phyloP scores from a whole-genome alignment of 768 basidiomycete genomes.

The Kwoniella sp. region DNA sequence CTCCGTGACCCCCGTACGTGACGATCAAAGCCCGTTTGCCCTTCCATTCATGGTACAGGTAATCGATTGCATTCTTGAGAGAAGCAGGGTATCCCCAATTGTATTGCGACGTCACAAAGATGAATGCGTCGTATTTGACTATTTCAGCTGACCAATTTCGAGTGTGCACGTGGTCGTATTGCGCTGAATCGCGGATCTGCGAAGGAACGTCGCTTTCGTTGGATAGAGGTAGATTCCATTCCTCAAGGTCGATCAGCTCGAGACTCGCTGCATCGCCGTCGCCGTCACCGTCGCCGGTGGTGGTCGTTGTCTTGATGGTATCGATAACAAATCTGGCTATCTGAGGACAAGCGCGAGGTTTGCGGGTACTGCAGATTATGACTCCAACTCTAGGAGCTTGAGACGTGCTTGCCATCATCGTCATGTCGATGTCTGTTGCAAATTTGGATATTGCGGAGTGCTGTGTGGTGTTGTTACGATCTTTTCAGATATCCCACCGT shows the following conservation, averaged over 20 bases:
- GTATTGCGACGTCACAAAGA: constrained; percentile 59
- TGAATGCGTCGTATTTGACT: constrained; percentile 41
- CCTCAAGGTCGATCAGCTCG: background rate
- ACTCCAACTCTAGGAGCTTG: background rate
- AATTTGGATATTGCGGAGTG: no score
- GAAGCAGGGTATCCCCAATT: constrained; percentile 58
- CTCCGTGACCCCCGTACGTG: constrained; percentile 57
- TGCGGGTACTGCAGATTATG: background rate
- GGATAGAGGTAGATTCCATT: background rate
- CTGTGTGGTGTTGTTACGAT: no score
- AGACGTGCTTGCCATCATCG: no score
- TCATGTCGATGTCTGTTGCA: no score
- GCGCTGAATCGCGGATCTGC: background rate
- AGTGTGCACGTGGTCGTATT: background rate
- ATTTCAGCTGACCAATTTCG: background rate
- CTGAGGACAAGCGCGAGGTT: background rate
- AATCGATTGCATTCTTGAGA: constrained; percentile 59
- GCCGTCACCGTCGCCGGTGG: background rate
- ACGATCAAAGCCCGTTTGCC: constrained; percentile 56
- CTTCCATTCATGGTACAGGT: constrained; percentile 58
- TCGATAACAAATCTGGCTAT: background rate
- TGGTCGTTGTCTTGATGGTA: background rate
- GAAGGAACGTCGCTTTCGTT: background rate
- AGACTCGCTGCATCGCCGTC: background rate
- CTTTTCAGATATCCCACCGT: no score